These are phyloP conservation scores for Lonicera japonica DNA, from an alignment of 129 eudicot species.

Conservation along the genomic window DNA sequence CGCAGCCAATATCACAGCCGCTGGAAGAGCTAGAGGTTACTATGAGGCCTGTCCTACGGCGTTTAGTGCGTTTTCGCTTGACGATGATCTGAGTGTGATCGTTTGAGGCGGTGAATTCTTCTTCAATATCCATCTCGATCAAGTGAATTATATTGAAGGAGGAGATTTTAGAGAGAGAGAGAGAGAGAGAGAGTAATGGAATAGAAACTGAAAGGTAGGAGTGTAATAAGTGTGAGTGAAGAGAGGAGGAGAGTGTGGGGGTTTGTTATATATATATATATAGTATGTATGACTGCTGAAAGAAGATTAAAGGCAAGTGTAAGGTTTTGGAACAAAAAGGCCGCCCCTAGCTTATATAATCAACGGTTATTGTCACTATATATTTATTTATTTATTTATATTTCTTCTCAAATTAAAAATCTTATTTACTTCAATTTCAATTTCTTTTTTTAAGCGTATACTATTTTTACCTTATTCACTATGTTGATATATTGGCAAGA, in stretches of 20 bases:
- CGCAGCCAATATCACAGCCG: slow-evolving; percentile 7
- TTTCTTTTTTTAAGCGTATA: too few relatives aligned
- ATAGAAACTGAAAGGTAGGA: not conserved
- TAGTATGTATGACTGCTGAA: not conserved
- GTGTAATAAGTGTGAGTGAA: slow-evolving; percentile 4
- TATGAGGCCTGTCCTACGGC: slow-evolving; percentile 7
- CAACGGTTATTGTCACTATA: not conserved
- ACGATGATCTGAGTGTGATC: slow-evolving; percentile 32
- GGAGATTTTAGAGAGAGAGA: not conserved
- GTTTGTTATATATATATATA: slow-evolving; percentile 7
- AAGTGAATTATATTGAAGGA: not conserved
- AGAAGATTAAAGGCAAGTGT: not conserved
- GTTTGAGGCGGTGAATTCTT: slow-evolving; percentile 29
- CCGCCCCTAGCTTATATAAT: not conserved
- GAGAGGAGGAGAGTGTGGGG: slow-evolving; percentile 5
- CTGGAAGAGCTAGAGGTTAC: slow-evolving; percentile 24
- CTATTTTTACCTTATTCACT: too few relatives aligned
- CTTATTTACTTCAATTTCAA: too few relatives aligned
- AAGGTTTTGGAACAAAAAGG: not conserved
- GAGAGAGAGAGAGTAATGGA: not conserved
- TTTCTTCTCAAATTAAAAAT: too few relatives aligned
- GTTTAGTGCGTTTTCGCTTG: slow-evolving; percentile 65
- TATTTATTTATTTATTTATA: too few relatives aligned
- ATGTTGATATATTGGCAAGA: too few relatives aligned
- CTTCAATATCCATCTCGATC: slow-evolving; percentile 33